Conservation (phyloP, 2,329 filamentous ascomycete species). For the Aspergillus piperis region DNA sequence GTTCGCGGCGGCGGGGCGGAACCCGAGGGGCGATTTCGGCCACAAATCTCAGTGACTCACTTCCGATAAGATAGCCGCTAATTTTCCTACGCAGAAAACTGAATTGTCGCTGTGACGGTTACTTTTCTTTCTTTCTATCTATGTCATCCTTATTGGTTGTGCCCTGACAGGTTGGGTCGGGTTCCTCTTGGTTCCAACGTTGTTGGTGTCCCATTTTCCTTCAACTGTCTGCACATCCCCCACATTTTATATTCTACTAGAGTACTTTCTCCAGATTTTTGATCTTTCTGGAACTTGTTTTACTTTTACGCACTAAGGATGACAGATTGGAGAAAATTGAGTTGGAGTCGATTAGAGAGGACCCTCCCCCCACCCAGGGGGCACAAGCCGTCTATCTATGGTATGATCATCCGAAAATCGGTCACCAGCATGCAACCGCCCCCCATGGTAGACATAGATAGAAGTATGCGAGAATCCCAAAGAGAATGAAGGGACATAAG, state of each 20-base stretch:
- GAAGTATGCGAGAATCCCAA: slow-evolving; percentile 1
- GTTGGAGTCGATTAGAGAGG: neutral
- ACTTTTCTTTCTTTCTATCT: neutral
- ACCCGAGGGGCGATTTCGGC: slow-evolving; percentile 32
- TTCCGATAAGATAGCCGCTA: slow-evolving; percentile 32
- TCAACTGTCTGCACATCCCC: neutral
- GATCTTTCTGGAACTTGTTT: neutral
- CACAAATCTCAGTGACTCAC: slow-evolving; percentile 29
- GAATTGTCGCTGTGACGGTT: too few relatives aligned
- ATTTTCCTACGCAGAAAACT: too few relatives aligned
- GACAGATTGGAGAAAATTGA: neutral
- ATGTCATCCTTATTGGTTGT: slow-evolving; percentile 12
- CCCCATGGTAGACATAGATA: slow-evolving; percentile 9
- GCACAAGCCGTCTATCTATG: neutral
- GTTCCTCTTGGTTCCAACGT: too few relatives aligned
- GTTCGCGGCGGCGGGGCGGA: slow-evolving; percentile 25
- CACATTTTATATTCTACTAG: neutral
- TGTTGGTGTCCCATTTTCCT: neutral
- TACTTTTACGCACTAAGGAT: neutral
- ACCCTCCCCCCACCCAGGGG: neutral
- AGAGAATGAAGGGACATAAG: slow-evolving; percentile 5
- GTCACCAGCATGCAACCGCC: neutral
- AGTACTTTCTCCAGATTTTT: neutral
- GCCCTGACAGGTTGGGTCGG: neutral
- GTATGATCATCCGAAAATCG: neutral